Base-by-base conservation (phyloP, 768 basidiomycete genomes). In the Phlegmacium glaucopus region DNA sequence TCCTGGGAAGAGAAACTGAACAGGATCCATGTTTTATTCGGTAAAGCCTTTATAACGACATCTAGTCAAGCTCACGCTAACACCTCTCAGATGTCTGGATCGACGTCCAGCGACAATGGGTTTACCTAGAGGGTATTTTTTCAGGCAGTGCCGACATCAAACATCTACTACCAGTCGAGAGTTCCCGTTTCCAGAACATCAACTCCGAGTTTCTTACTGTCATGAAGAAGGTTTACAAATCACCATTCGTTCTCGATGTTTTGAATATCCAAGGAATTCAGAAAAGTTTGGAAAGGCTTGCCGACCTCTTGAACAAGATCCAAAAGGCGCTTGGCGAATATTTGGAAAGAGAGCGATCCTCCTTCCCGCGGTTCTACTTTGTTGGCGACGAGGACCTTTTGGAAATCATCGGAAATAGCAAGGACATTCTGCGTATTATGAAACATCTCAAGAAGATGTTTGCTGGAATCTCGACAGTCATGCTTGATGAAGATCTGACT, bases 381-480 rank as follows among this genome's bases (percentile, higher is more conserved):
- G 94, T 99, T 44, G 96, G 96, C 59, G 96, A 99, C 68, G 96
- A 99, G 63, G 96, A 99, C 63, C 71, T 99, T 51, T 77, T 99
- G 52, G 96, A 99, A 67, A 99, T 99, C 58, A 98, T 99, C 54
- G 96, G 96, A 53, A 99, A 99, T 72, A 96, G 93, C 78, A 99
- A 97, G 67, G 94, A 98, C 61, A 96, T 98, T 56, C 69, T 93
- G 37, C 88, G 96, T 32, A 90, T 98, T 67, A 93, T 96, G 91
- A 99, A 99, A 59, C 96, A 98, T 71, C 77, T 99, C 50, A 98
- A 97, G 76, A 99, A 99, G 78, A 99, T 99, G 96, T 99, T 99
- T 68, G 96, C 96, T 16, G 96, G 96, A 22, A 87, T 99, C 32
- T 87, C 93, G 1, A 94, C 93, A 0, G 77, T 98, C 55, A 77